Conservation (phyloP, 2,329 filamentous ascomycete genomes). For the Aspergillus fumigatus region DNA sequence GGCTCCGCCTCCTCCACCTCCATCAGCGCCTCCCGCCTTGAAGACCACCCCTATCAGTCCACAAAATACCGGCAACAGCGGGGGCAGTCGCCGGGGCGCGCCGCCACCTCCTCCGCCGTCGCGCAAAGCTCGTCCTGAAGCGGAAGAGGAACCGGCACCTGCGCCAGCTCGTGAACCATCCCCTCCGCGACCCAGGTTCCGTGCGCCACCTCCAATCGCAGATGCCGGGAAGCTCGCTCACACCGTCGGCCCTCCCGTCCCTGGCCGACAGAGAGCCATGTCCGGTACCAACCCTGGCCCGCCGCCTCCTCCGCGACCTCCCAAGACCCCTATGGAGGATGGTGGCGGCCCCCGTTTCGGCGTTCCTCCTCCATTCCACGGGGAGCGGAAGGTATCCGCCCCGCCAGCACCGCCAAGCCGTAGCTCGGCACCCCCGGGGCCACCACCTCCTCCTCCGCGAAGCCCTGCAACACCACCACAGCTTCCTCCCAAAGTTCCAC, state of each 20-base stretch:
- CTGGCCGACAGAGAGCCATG: conserved; percentile 47
- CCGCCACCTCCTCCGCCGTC: conserved; percentile 57
- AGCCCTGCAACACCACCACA: conserved; percentile 46
- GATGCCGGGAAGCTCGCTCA: conserved; percentile 85
- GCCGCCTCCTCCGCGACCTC: conserved; percentile 63
- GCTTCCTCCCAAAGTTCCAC: conserved; percentile 42
- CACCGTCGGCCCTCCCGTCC: conserved; percentile 42
- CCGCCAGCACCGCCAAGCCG: conserved; percentile 73
- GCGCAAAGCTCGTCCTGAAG: conserved; percentile 41
- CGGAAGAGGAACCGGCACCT: conserved; percentile 54
- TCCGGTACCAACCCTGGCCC: conserved; percentile 54
- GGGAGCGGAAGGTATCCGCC: conserved; percentile 56
- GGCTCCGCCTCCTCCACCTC: conserved; percentile 60
- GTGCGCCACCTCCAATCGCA: conserved; percentile 79
- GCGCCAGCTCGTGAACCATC: conserved; percentile 66
- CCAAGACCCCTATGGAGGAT: conserved; percentile 63
- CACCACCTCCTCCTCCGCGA: conserved; percentile 62
- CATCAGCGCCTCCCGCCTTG: conserved; percentile 44
- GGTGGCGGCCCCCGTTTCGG: conserved; percentile 62
- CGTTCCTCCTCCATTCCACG: conserved; percentile 75
- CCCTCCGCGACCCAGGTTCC: conserved; percentile 68
- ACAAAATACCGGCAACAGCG: conserved; percentile 56
- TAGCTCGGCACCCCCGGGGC: conserved; percentile 52
- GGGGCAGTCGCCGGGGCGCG: conserved; percentile 51
- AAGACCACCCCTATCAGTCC: conserved; percentile 51